These are phyloP conservation scores for Mycena chlorophos DNA, from an alignment of 768 basidiomycete genomes.

Conservation along the genomic window DNA sequence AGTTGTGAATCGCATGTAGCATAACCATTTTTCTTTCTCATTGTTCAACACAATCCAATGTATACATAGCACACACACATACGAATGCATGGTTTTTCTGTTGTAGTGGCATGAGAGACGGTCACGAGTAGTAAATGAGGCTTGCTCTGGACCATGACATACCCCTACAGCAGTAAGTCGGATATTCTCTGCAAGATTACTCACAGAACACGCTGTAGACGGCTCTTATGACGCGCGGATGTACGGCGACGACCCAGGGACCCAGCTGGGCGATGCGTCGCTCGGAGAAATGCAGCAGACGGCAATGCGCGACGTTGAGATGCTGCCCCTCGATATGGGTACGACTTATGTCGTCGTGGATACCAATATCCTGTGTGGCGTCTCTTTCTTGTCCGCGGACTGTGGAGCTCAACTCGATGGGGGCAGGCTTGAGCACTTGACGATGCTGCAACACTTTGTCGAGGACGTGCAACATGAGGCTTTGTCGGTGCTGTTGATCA, in stretches of 20 bases:
- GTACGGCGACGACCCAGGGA: slow-evolving; percentile 2
- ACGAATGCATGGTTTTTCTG: neutral
- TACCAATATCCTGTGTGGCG: slow-evolving; percentile 75
- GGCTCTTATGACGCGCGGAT: neutral
- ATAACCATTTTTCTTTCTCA: slow-evolving; percentile 19
- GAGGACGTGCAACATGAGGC: slow-evolving; percentile 52
- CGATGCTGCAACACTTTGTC: slow-evolving; percentile 60
- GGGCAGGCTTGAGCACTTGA: slow-evolving; percentile 9
- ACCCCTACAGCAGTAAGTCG: neutral
- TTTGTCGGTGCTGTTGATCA: slow-evolving; percentile 59
- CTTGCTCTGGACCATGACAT: neutral
- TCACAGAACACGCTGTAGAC: neutral
- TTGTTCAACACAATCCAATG: slow-evolving; percentile 13
- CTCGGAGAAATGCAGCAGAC: slow-evolving; percentile 54
- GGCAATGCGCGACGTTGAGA: slow-evolving; percentile 69
- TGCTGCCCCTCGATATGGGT: slow-evolving; percentile 51
- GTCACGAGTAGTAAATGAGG: neutral
- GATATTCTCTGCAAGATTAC: neutral
- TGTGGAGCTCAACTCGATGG: neutral
- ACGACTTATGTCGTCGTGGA: slow-evolving; percentile 63
- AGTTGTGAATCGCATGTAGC: slow-evolving; percentile 47
- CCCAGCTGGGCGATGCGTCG: slow-evolving; percentile 35
- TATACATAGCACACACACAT: neutral
- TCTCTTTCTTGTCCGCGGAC: slow-evolving; percentile 44
- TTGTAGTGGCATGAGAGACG: neutral